Evolutionary conservation across 2,329 filamentous ascomycete genomes (phyloP).

Genomic region (Trichoderma cornu-damae): DNA sequence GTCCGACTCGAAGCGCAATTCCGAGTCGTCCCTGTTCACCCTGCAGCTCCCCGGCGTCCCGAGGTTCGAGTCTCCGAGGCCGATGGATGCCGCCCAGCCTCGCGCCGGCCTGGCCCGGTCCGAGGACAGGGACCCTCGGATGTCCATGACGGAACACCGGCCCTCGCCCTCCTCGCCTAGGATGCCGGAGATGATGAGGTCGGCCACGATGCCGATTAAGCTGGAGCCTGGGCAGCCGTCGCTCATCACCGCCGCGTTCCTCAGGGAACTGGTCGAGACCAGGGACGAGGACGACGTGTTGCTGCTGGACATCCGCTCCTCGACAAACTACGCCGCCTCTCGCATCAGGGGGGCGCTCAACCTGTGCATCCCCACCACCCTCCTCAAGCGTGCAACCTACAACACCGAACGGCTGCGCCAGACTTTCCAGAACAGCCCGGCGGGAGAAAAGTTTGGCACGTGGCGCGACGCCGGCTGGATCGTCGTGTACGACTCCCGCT

Average conservation of each 20-base stretch:
- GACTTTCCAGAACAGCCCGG: constrained; percentile 69
- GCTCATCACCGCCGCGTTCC: constrained; percentile 50
- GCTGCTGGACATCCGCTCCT: constrained; percentile 79
- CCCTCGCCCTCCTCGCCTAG: constrained; percentile 36
- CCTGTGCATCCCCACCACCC: constrained; percentile 88
- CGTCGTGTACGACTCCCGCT: constrained; percentile 79
- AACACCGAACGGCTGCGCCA: constrained; percentile 82
- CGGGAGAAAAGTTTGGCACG: constrained; percentile 66
- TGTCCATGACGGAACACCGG: constrained; percentile 50
- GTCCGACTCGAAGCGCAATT: constrained; percentile 50
- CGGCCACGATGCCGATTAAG: constrained; percentile 50
- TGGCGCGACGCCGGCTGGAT: constrained; percentile 74
- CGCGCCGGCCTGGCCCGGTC: constrained; percentile 36
- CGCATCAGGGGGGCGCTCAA: constrained; percentile 79
- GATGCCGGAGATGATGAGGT: constrained; percentile 28
- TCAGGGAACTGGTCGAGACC: constrained; percentile 52
- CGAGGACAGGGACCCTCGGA: constrained; percentile 49
- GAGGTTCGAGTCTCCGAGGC: constrained; percentile 38
- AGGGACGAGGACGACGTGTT: constrained; percentile 47
- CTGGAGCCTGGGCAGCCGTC: constrained; percentile 43
- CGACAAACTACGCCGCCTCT: constrained; percentile 71
- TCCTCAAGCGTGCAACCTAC: constrained; percentile 86
- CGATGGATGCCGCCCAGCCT: constrained; percentile 27
- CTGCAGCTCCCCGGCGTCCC: constrained; percentile 39
- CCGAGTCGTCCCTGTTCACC: constrained; percentile 43